Conservation (phyloP, 2,329 filamentous ascomycete genomes). For the Piedraia hortae region DNA sequence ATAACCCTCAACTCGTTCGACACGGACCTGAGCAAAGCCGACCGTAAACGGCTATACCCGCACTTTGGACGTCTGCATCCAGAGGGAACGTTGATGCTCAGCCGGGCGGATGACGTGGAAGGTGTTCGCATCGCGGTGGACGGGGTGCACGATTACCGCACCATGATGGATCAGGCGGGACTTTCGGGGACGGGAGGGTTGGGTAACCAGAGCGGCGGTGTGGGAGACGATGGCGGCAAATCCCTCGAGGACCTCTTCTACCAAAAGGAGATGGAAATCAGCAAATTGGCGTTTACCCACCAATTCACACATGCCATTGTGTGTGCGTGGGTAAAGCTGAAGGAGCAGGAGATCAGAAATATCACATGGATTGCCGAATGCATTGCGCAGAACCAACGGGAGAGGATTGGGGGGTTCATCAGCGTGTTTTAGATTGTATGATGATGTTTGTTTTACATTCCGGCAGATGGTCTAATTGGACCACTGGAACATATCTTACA, state of each 20-base stretch:
- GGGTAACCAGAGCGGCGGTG: slow-evolving; percentile 62
- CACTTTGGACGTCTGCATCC: slow-evolving; percentile 75
- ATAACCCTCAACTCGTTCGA: slow-evolving; percentile 98
- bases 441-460: slow-evolving; percentile 1
- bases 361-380: slow-evolving; percentile 99
- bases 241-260: slow-evolving; percentile 96
- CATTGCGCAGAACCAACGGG: slow-evolving; percentile 98
- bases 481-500: too few relatives aligned
- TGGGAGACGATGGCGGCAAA: slow-evolving; percentile 50
- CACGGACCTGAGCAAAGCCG: slow-evolving; percentile 76
- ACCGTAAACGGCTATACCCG: slow-evolving; percentile 90
- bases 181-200: slow-evolving; percentile 41
- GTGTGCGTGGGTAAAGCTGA: slow-evolving; percentile 90
- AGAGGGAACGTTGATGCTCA: slow-evolving; percentile 84
- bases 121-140: slow-evolving; percentile 83
- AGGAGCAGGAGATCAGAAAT: slow-evolving; percentile 98
- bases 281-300: slow-evolving; percentile 77
- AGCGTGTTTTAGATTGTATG: slow-evolving; percentile 46
- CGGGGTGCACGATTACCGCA: slow-evolving; percentile 77
- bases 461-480: too few relatives aligned
- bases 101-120: slow-evolving; percentile 79
- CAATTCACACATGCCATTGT: slow-evolving; percentile 91
- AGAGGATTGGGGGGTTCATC: slow-evolving; percentile 95
- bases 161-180: slow-evolving; percentile 80
- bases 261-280: slow-evolving; percentile 97